phyloP scores from a whole-genome alignment of 2,329 filamentous ascomycete genomes.

The Fusarium redolens region DNA sequence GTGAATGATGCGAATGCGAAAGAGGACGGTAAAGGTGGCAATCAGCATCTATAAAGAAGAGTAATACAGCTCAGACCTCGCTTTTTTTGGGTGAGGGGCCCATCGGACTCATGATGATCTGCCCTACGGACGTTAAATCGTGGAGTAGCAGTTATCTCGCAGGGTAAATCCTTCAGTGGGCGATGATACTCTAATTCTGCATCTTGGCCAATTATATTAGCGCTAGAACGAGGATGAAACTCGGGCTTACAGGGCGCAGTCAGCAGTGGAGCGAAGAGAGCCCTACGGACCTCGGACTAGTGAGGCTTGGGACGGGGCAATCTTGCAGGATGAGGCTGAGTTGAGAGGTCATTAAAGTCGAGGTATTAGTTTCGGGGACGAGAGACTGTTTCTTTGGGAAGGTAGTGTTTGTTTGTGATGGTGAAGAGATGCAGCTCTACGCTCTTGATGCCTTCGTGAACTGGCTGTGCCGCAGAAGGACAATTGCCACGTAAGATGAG shows the following conservation, averaged over 20 bases:
- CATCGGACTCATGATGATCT: constrained; percentile 12
- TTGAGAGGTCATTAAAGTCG: fast-evolving
- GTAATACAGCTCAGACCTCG: background rate
- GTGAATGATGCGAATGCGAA: too few relatives aligned
- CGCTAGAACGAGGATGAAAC: background rate
- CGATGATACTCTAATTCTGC: background rate
- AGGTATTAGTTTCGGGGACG: background rate
- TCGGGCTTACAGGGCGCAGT: constrained; percentile 21
- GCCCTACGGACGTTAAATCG: constrained; percentile 4
- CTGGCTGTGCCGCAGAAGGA: background rate
- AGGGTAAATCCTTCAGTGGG: background rate
- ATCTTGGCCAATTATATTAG: background rate
- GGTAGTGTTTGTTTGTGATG: background rate
- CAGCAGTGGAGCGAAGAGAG: background rate
- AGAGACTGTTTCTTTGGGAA: fast-evolving
- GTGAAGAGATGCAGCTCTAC: background rate
- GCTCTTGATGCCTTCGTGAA: background rate
- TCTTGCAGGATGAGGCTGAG: background rate
- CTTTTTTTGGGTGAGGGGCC: background rate
- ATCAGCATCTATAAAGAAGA: background rate
- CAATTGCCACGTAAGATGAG: background rate
- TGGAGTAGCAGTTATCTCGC: background rate
- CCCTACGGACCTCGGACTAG: constrained; percentile 23
- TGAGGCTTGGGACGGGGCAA: background rate
- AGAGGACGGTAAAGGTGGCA: background rate